Conservation (phyloP, 2,329 filamentous ascomycete genomes). For the Cladosporium sp. region DNA sequence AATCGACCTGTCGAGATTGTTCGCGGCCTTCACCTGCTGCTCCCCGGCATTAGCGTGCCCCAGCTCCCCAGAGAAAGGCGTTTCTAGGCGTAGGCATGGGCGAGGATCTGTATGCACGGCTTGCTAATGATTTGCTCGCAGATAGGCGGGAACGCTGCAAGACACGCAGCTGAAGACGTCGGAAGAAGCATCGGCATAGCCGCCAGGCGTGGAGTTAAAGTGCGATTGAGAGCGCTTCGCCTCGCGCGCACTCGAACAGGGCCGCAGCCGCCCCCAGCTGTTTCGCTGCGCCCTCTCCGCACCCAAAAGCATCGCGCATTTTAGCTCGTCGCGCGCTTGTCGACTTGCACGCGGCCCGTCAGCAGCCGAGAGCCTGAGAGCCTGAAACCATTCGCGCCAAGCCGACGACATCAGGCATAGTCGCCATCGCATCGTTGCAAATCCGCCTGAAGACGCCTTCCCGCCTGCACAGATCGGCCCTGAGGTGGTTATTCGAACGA, state of each 20-base stretch:
- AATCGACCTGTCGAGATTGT: neutral
- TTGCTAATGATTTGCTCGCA: neutral
- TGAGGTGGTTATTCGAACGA: neutral
- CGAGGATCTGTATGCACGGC: neutral
- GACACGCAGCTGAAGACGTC: neutral
- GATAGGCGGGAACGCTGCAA: neutral
- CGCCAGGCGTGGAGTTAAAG: slow-evolving; percentile 5
- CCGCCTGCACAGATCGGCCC: neutral
- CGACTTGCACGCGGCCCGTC: slow-evolving; percentile 2
- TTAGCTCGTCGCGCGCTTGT: slow-evolving; percentile 1
- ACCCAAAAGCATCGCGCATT: slow-evolving; percentile 6
- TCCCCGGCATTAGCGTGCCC: neutral
- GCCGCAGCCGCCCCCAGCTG: neutral
- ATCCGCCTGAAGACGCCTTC: neutral
- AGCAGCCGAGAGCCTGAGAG: slow-evolving; percentile 1
- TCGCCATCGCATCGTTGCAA: neutral
- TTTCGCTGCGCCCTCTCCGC: slow-evolving; percentile 2
- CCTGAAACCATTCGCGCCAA: slow-evolving; percentile 4
- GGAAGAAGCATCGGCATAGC: neutral
- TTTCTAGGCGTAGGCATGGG: neutral
- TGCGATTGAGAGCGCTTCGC: neutral
- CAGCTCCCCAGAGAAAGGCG: neutral
- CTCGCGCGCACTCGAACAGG: neutral
- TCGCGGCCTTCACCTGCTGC: neutral
- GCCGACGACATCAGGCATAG: neutral